Percentiles rank a stretch among this genome's conserved stretches.
These are phyloP conservation scores for Coemansia sp. DNA, from an alignment of 192 early-diverging fungal genomes.

Conservation along the genomic window DNA sequence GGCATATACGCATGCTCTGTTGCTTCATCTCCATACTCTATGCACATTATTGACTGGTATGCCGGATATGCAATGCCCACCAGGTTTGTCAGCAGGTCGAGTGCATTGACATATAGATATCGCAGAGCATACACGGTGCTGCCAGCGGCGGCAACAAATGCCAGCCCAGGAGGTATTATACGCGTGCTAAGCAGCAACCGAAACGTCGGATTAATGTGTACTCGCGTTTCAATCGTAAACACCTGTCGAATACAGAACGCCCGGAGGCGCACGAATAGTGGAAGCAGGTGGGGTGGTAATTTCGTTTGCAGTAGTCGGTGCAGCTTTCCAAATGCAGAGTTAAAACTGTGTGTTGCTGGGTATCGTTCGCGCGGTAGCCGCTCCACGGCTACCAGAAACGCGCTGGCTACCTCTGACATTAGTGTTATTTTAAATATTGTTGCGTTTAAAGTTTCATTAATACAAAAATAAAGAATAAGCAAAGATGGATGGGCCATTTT, in stretches of 20 bases:
- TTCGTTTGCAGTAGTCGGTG: conserved; percentile 3
- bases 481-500: not conserved
- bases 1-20: not conserved
- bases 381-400: conserved; percentile 34
- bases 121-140: conserved; percentile 40
- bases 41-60: conserved; percentile 54
- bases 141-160: conserved; percentile 41
- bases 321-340: conserved; percentile 12
- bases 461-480: conserved; percentile 4
- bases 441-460: conserved; percentile 3
- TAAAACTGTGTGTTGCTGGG: conserved; percentile 30
- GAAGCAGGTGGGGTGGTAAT: conserved; percentile 43
- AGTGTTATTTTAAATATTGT: no score
- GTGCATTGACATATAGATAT: conserved; percentile 40
- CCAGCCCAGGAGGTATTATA: conserved; percentile 36
- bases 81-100: conserved; percentile 49
- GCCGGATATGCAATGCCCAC: conserved; percentile 50
- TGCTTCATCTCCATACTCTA: conserved; percentile 35
- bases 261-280: conserved; percentile 27
- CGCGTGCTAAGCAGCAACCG: conserved; percentile 33
- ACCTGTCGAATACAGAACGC: conserved; percentile 33
- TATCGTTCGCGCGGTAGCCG: conserved; percentile 36
- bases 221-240: conserved; percentile 36
- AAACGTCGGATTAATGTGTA: conserved; percentile 48
- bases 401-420: conserved; percentile 24